Evolutionary conservation across 169 alveolate genomes (phyloP), one percentile per base, ranked within the genome.

Genomic region (Cryptosporidium muris): DNA sequence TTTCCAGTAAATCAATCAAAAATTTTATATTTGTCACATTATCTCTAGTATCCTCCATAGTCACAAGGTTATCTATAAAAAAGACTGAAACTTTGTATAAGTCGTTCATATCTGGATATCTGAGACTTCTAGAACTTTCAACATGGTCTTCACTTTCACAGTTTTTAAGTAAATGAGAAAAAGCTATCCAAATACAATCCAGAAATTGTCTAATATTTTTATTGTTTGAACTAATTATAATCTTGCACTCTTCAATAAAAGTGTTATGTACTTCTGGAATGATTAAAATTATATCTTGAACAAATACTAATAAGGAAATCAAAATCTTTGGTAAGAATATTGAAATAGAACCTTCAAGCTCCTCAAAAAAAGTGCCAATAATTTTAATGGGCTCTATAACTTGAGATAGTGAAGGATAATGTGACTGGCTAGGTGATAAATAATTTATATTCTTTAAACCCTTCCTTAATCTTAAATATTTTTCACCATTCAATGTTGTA

Each of bases 231-330:
- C 45, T 74, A 2, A 74, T 6, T 12, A 74, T 54, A n/a, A 43
- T 58, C 8, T 6, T 74, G 63, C 85, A 74, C 47, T 74, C 85
- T 1, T 14, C 42, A 43, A 74, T 48, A 14, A 58, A 6, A 43
- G 25, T 54, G 25, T 53, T 43, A 5, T 74, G 43, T 8, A 74
- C n/a, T n/a, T 74, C 85, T 42, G 85, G 85, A 12, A 56, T n/a
- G 42, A 58, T 74, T 4, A 37, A 14, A 6, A 47, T 49, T n/a
- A 42, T 58, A 58, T 74, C 62, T 42, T 54, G 43, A 11, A 63
- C n/a, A n/a, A 54, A 74, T 1, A 74, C 36, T 34, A 74, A 36
- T 7, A 74, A 16, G 45, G 85, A 58, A 56, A 60, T 74, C 51
- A 74, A 36, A 16, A 74, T 49, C 60, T 74, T 45, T 6, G 68